Evolutionary conservation across 768 basidiomycete genomes (phyloP).

Genomic region (Scleroderma bovista): DNA sequence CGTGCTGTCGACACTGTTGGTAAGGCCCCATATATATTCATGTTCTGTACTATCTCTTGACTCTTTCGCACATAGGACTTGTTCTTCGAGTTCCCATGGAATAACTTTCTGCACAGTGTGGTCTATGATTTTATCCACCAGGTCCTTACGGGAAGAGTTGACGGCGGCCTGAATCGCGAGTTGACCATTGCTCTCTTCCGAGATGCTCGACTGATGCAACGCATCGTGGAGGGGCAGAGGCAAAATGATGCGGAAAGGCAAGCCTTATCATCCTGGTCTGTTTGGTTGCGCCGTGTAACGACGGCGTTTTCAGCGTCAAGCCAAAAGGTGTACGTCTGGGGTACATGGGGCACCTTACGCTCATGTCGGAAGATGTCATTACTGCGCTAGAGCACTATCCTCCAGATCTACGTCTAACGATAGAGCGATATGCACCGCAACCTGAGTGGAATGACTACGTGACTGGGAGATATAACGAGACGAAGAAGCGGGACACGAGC

Average conservation of each 20-base stretch:
- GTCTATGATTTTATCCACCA: slow-evolving; percentile 97
- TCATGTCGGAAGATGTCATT: slow-evolving; percentile 93
- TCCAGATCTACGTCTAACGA: slow-evolving; percentile 58
- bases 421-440: slow-evolving; percentile 66
- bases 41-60: neutral
- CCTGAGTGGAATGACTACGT: slow-evolving; percentile 90
- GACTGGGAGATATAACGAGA: slow-evolving; percentile 76
- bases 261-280: slow-evolving; percentile 12
- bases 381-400: slow-evolving; percentile 86
- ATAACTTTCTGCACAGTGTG: slow-evolving; percentile 95
- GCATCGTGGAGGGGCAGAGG: slow-evolving; percentile 83
- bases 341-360: slow-evolving; percentile 95
- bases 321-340: slow-evolving; percentile 79
- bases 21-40: slow-evolving; percentile 35
- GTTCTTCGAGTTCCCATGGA: slow-evolving; percentile 95
- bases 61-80: slow-evolving; percentile 54
- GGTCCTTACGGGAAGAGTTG: slow-evolving; percentile 83
- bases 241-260: slow-evolving; percentile 75
- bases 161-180: slow-evolving; percentile 78
- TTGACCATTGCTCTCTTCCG: slow-evolving; percentile 79
- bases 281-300: slow-evolving; percentile 6
- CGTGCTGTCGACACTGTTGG: slow-evolving; percentile 72
- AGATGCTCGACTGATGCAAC: slow-evolving; percentile 77
- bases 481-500: slow-evolving; percentile 73
- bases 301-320: slow-evolving; percentile 43